Evolutionary conservation across 352 stramenopile species (phyloP), one percentile per base, ranked within the genome.

Genomic region (Phytophthora brassicae): DNA sequence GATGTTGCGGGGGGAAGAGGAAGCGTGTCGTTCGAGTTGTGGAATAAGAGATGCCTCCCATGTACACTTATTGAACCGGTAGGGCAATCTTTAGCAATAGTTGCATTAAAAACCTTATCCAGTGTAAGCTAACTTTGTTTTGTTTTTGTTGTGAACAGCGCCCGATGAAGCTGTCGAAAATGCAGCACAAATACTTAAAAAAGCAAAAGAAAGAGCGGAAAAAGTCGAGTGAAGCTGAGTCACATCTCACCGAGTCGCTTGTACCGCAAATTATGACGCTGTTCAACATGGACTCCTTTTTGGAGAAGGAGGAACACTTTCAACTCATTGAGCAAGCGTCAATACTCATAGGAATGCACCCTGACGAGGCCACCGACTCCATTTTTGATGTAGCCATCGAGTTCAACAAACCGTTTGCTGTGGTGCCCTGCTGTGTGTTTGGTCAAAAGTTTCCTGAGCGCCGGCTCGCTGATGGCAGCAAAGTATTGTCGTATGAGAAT

Each of bases 341-440:
- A 4, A 49, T 97, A 23, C 77, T 98, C 28, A 66, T 98, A 4
- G 95, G 95, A 0, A 97, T 98, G 86, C 95, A 98, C 60, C 94
- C 95, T 16, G 96, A 99, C 66, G 90, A 96, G 62, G 96, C 96
- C 6, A 98, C 96, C 0, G 96, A 98, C 63, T 80, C 86, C 4
- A 98, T 98, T 64, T 80, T 98, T 2, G 90, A 98, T 68, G 77
- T 93, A 19, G 95, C 95, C 4, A 64, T 98, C 23, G 47, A 74
- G 45, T 88, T 92, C 60, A 66, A 86, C 54, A 98, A 98, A 56
- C 88, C 95, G 0, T 98, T 98, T 74, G 92, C 95, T 2, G 78
- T 99, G 9, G 94, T 98, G n/a, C 96, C 96, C 0, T 99, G 96
- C 60, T 99, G 95, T 64, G 95, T 99, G 12, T 98, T 98, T 70